Conservation (phyloP, 139 green algal genomes). For the Haematococcus lacustris region DNA sequence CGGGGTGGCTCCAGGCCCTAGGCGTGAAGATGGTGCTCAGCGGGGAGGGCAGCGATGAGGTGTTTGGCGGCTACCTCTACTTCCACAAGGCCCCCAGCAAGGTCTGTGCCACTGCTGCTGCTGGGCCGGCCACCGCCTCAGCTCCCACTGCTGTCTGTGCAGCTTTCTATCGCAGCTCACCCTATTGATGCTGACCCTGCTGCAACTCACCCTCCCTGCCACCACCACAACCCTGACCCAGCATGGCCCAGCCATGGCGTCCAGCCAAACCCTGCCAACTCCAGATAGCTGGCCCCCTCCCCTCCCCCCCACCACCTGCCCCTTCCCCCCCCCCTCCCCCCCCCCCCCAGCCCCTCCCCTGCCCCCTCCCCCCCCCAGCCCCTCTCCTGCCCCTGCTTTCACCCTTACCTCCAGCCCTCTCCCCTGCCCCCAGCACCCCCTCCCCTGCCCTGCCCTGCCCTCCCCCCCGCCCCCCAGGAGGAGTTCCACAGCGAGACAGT, state of each 20-base stretch:
- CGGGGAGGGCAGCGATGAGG: conserved; percentile 93
- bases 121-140: not conserved
- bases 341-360: not conserved
- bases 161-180: not conserved
- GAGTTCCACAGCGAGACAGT: conserved; percentile 89
- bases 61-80: conserved; percentile 97
- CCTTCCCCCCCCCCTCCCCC: not conserved
- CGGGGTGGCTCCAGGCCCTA: too few relatives aligned
- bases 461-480: conserved; percentile 28
- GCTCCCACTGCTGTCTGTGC: not conserved
- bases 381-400: not conserved
- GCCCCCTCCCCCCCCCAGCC: not conserved
- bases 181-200: not conserved
- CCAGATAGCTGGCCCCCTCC: too few relatives aligned
- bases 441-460: not conserved
- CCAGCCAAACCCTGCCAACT: too few relatives aligned
- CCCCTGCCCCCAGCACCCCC: not conserved
- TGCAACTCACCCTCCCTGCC: too few relatives aligned
- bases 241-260: too few relatives aligned
- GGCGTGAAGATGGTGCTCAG: conserved; percentile 81
- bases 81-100: conserved; percentile 91
- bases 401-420: not conserved
- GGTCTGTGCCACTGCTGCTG: conserved; percentile 17
- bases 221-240: too few relatives aligned
- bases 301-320: not conserved